Evolutionary conservation across 345 rosid species (phyloP).

Genomic region (Gossypium rotundifolium): DNA sequence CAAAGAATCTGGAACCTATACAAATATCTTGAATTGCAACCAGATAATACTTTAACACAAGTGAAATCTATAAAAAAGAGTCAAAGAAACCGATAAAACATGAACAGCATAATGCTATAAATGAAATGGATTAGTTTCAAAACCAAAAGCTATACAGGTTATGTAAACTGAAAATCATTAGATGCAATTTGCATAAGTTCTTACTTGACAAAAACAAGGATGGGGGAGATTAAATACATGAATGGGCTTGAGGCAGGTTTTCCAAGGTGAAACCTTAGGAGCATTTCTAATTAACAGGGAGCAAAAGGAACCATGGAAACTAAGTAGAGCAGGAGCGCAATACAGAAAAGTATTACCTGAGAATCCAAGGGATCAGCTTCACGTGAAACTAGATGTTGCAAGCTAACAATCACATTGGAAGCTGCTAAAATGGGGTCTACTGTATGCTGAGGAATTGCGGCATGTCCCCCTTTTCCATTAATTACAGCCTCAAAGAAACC

Average conservation of each 20-base stretch:
- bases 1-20: neutral
- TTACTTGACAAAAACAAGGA: neutral
- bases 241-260: neutral
- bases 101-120: too few relatives aligned
- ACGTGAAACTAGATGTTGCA: constrained; percentile 80
- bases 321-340: neutral
- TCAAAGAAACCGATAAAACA: too few relatives aligned
- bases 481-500: constrained; percentile 78
- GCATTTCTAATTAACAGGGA: neutral
- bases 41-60: too few relatives aligned
- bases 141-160: too few relatives aligned
- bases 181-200: too few relatives aligned
- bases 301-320: neutral
- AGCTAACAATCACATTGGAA: constrained; percentile 63
- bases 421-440: constrained; percentile 84
- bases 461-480: constrained; percentile 80
- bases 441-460: constrained; percentile 75
- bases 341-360: constrained; percentile 39
- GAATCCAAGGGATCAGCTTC: constrained; percentile 90
- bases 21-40: neutral
- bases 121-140: too few relatives aligned
- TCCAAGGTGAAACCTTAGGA: neutral
- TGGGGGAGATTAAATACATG: neutral
- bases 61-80: too few relatives aligned
- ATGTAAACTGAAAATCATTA: too few relatives aligned